Conservation (phyloP, 2,329 filamentous ascomycete species). For the Fusarium mundagurra region DNA sequence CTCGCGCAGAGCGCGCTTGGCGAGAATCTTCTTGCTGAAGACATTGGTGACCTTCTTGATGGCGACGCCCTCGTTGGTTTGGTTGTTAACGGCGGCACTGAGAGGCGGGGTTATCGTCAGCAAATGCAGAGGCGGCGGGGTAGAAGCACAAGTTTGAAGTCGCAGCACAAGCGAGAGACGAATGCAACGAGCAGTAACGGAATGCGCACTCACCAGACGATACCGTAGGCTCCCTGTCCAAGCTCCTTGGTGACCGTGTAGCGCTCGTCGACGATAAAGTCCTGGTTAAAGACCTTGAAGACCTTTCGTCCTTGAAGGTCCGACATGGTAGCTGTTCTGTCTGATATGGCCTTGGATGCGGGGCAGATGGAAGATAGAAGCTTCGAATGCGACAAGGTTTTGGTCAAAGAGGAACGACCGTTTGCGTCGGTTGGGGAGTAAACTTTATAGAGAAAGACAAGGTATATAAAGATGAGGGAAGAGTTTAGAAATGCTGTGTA, state of each 20-base stretch:
- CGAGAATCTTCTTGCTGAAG: slow-evolving; percentile 99
- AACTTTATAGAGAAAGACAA: not conserved
- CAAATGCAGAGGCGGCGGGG: slow-evolving; percentile 43
- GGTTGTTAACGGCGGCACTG: slow-evolving; percentile 91
- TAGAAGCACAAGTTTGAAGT: slow-evolving; percentile 31
- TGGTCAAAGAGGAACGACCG: not conserved
- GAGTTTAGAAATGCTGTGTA: slow-evolving; percentile 8
- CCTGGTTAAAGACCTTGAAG: slow-evolving; percentile 99
- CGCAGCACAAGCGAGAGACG: slow-evolving; percentile 24
- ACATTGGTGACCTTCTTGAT: slow-evolving; percentile 99
- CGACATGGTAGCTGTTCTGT: slow-evolving; percentile 46
- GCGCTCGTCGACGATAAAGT: slow-evolving; percentile 97
- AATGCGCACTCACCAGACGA: slow-evolving; percentile 81
- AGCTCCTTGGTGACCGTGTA: slow-evolving; percentile 99
- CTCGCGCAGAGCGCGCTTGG: slow-evolving; percentile 96
- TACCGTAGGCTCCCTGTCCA: slow-evolving; percentile 97
- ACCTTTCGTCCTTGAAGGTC: slow-evolving; percentile 75
- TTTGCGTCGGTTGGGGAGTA: not conserved
- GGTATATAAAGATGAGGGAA: not conserved
- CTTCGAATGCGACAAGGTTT: slow-evolving; percentile 18
- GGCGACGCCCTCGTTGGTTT: slow-evolving; percentile 91
- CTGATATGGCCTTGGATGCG: slow-evolving; percentile 5
- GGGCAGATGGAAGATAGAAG: slow-evolving; percentile 23
- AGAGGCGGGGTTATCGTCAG: slow-evolving; percentile 43
- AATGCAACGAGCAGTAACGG: not conserved